Evolutionary conservation across 345 rosid species (phyloP).

Genomic region (Zanthoxylum bungeanum): DNA sequence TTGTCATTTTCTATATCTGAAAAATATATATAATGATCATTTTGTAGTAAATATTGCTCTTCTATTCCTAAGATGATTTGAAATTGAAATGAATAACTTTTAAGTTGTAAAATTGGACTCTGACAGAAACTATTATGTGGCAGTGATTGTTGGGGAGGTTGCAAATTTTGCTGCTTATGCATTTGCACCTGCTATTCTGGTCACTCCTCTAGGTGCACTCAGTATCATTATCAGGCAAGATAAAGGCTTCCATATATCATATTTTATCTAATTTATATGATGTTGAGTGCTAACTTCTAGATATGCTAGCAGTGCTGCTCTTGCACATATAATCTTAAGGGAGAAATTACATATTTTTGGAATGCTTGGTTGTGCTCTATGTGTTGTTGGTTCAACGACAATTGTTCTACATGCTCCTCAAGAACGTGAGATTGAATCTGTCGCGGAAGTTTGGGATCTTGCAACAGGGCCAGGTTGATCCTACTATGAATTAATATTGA

Average conservation of each 20-base stretch:
- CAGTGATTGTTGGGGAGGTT: constrained; percentile 96
- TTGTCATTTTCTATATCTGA: neutral
- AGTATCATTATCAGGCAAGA: constrained; percentile 89
- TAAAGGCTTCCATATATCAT: neutral
- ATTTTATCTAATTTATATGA: neutral
- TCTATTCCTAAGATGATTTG: neutral
- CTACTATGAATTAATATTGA: neutral
- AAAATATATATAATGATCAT: neutral
- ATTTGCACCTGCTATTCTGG: constrained; percentile 93
- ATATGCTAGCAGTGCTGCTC: constrained; percentile 66
- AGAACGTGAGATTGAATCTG: constrained; percentile 86
- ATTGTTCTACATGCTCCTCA: constrained; percentile 98
- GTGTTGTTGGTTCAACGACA: constrained; percentile 96
- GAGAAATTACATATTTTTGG: constrained; percentile 90
- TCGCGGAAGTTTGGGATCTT: constrained; percentile 89
- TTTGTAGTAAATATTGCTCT: neutral
- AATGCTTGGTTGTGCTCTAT: constrained; percentile 88
- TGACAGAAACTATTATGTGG: constrained; percentile 22
- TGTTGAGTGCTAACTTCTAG: constrained; percentile 13
- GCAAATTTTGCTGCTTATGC: constrained; percentile 99
- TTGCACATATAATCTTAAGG: constrained; percentile 81
- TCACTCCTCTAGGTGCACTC: constrained; percentile 97
- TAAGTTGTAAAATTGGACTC: constrained; percentile 7
- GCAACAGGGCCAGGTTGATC: constrained; percentile 94
- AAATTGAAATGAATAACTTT: neutral